These are phyloP conservation scores for Kokia cookei DNA, from an alignment of 441 rosid species.

Conservation along the genomic window DNA sequence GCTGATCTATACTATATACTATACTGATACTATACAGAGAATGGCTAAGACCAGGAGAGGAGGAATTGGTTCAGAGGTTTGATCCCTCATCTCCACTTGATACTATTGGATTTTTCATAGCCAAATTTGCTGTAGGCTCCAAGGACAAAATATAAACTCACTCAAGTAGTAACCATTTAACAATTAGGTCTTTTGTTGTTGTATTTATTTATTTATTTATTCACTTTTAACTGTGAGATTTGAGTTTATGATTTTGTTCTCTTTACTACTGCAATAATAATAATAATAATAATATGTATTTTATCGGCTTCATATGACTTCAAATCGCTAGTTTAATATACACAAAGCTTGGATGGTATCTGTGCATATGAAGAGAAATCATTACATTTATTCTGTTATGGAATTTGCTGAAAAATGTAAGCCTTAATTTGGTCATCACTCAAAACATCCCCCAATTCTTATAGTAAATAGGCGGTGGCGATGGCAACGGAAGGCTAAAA, in stretches of 20 bases:
- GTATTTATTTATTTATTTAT: neutral
- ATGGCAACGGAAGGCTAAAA: too few relatives aligned
- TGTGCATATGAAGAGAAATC: too few relatives aligned
- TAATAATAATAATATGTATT: neutral
- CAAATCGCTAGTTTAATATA: neutral
- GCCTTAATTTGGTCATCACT: constrained; percentile 64
- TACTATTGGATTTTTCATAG: constrained; percentile 93
- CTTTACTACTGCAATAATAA: neutral
- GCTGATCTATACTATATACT: constrained; percentile 3
- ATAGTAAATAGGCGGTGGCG: constrained; percentile 69
- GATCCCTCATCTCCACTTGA: constrained; percentile 86
- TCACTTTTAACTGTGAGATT: neutral
- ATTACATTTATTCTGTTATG: too few relatives aligned
- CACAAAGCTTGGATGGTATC: neutral
- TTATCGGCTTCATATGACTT: neutral
- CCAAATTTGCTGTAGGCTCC: constrained; percentile 66
- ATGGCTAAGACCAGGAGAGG: constrained; percentile 93
- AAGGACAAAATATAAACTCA: constrained; percentile 17
- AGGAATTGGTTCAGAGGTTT: constrained; percentile 84
- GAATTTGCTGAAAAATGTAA: too few relatives aligned
- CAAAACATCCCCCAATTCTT: constrained; percentile 72
- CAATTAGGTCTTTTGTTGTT: neutral
- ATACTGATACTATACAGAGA: constrained; percentile 35
- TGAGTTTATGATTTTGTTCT: neutral
- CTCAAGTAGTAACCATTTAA: constrained; percentile 4